Base-by-base conservation (phyloP, 495 filamentous ascomycete species). In the Aspergillus asperescens region DNA sequence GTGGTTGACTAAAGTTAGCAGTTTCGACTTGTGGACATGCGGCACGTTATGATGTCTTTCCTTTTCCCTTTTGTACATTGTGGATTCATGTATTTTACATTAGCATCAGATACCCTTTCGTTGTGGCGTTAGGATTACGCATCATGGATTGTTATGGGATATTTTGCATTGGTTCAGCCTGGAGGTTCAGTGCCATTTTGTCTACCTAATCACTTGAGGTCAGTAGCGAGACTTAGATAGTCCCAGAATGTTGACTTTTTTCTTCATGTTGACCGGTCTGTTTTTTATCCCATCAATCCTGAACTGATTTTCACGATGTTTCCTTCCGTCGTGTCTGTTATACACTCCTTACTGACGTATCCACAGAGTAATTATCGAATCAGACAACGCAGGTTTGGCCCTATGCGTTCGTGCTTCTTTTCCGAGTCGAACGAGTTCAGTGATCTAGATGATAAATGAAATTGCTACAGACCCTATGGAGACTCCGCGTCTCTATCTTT, bases 401-500 rank as follows among this genome's bases (percentile, higher is more conserved):
- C 13, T 32, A 5, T 35, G 10, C 32, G 32, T 8, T 35, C 13
- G n/a, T 35, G 32, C 13, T 35, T n/a, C n/a, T n/a, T 35, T 35
- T 31, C 13, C 5, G 3, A 12, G 32, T 16, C 22, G 22, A 25
- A 4, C 20, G 4, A 1, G 39, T 20, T 42, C 20, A 50, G 31
- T 58, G 35, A 49, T 7, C 48, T 55, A 52, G 51, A 52, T 41
- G 37, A 43, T 15, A 59, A 47, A 56, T 59, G 31, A 41, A 57
- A 57, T 54, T 55, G 56, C 42, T 53, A 54, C 52, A 56, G 37
- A 46, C 37, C 40, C 24, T 24, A 31, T 55, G 38, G 52, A 35
- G 39, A 54, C 52, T 42, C 19, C 46, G 24, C 9, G 41, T 24
- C 52, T 52, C 39, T 54, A 18, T n/a, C 41, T 28, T 43, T 61